Base-by-base conservation (phyloP, 306 rosid species). In the Vigna reflexopilosa region DNA sequence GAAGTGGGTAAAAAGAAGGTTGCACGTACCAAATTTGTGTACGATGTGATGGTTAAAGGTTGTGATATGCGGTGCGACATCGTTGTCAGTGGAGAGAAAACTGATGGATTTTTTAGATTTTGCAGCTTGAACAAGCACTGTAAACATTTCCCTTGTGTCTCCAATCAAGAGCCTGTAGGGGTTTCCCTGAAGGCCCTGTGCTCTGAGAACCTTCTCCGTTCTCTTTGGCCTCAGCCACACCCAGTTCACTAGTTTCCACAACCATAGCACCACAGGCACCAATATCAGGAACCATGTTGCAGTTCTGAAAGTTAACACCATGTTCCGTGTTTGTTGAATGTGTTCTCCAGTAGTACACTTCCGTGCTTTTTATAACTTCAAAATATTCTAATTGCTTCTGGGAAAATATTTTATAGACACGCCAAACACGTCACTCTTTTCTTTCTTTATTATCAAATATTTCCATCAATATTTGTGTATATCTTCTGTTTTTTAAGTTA, bases 151-250 rank as follows among this genome's bases (percentile, higher is more conserved):
- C 28, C 3, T 4, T 9, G 28, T 9, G 22, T 64, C 70, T 1
- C 70, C 50, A 36, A 64, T 5, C 30, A 64, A 9, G 4, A 64
- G 16, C 4, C 12, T 64, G 28, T 36, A 64, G 6, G 70, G 49
- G 4, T 64, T 64, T 3, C 70, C 70, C 7, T 38, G 9, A 38
- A 64, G 26, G 9, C 70, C 70, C 16, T 64, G 70, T 5, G 15
- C 15, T 17, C 28, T 36, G 1, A 64, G 5, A 1, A 9, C 1
- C 22, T 2, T 64, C 49, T 64, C 70, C 26, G 38, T 2, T n/a
- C 70, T 64, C 70, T 64, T 64, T 64, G 70, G 70, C 49, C 70
- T 64, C 28, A 36, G 9, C 70, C 70, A 64, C 7, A 64, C 28
- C 49, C 48, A 36, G 4, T 64, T 36, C 26, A 64, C 2, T 12